Evolutionary conservation across 2,329 filamentous ascomycete species (phyloP), one percentile per base, ranked within the genome.

Genomic region (Aspergillus phoenicis): DNA sequence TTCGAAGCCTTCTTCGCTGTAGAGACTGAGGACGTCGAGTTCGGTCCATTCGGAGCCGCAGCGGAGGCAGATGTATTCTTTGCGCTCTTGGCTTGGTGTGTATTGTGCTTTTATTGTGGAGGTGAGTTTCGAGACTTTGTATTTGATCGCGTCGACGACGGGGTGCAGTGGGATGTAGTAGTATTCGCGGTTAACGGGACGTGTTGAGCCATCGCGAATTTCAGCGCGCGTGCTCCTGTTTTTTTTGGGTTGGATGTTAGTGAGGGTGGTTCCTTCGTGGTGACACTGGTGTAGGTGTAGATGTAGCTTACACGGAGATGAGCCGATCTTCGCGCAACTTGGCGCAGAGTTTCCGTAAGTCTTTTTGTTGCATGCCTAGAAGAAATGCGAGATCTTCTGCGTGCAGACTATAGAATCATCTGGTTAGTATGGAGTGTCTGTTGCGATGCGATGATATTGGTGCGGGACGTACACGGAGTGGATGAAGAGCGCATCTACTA

Each of bases 101-200:
- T 91, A 91, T 60, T 91, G 89, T 15, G 89, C 88, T 77, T 97
- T 93, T 61, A 98, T 92, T 58, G 90, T 88, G 74, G 94, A 93
- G 67, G 93, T 93, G 68, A 98, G 87, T 59, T 89, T 89, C 73
- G 94, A 93, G 55, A 97, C 88, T 64, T 91, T 89, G 85, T 91
- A 99, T 77, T 99, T 99, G 79, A 97, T 96, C 52, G 91, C 92
- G 78, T 99, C 95, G 71, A 99, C 92, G 38, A 94, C 92, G 60
- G 91, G 90, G 62, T 95, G 91, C 72, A 96, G 96, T 75, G 97
- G 93, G 74, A 99, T 94, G 78, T 91, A 99, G 81, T 96, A 99
- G 83, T 97, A 99, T 64, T 94, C 96, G 70, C 91, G 87, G 73
- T 90, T 93, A 67, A 90, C 89, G 5, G 91, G 90, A 56, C 93